A percentile compares a stretch with the other conserved stretches of the same genome.
Conservation (phyloP, 176 grass and related monocot species). For the Leersia perrieri region DNA sequence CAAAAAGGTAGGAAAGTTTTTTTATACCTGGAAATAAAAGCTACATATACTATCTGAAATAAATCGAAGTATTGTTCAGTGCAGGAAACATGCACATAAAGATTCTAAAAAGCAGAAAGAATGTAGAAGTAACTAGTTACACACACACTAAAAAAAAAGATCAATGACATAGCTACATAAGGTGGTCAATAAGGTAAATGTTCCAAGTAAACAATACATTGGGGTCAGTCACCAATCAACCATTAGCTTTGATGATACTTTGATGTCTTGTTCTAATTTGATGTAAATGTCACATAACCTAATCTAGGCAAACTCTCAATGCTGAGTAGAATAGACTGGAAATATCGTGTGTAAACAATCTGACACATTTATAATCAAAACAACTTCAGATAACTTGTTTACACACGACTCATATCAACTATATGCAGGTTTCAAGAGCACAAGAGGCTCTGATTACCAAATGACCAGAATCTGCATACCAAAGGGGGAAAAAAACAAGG, state of each 20-base stretch:
- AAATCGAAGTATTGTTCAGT: background rate
- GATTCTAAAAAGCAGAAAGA: background rate
- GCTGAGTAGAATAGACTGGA: background rate
- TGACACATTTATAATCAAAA: background rate
- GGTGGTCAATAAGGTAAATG: background rate
- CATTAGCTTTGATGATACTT: background rate
- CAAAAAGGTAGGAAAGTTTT: background rate
- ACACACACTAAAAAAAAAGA: background rate
- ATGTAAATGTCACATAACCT: background rate
- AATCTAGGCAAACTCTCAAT: background rate
- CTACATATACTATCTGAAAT: background rate
- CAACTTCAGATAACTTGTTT: background rate
- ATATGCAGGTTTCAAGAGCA: background rate
- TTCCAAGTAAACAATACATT: background rate
- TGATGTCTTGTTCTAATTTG: background rate
- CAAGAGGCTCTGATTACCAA: background rate
- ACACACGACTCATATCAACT: background rate
- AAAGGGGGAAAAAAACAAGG: background rate
- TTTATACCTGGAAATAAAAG: background rate
- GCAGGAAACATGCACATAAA: background rate
- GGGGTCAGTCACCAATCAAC: constrained; percentile 4
- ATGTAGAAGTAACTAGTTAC: background rate
- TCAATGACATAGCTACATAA: background rate
- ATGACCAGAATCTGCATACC: background rate
- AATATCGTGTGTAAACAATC: background rate